Percentiles rank a stretch among this genome's conserved stretches.
Evolutionary conservation across 1,139 yeast species (phyloP).

Genomic region (Hansenula anomala): DNA sequence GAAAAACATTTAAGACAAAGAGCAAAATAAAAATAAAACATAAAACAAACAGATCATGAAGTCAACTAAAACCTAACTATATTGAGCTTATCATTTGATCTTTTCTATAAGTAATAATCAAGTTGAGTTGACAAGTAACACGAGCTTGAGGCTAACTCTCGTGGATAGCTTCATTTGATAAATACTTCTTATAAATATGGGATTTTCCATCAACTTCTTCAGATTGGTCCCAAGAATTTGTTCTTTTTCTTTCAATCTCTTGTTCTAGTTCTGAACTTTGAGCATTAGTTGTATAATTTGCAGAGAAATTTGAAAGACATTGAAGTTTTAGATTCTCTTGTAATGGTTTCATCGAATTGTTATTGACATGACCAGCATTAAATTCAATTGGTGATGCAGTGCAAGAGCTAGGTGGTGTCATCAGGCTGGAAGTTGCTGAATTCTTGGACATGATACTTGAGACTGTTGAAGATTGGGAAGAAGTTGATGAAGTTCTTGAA

Average conservation of each 20-base stretch:
- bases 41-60: too few relatives aligned
- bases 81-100: too few relatives aligned
- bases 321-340: not conserved
- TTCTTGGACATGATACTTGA: not conserved
- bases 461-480: conserved; percentile 1
- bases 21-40: too few relatives aligned
- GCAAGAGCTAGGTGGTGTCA: conserved; percentile 23
- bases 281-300: not conserved
- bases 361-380: not conserved
- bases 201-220: not conserved
- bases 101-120: too few relatives aligned
- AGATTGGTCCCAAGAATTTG: not conserved
- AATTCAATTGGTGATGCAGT: conserved; percentile 21
- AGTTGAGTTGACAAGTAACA: too few relatives aligned
- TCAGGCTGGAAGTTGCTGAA: conserved; percentile 9
- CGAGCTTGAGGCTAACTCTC: too few relatives aligned
- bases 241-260: conserved; percentile 1
- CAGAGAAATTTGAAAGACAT: conserved; percentile 2
- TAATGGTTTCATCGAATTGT: not conserved
- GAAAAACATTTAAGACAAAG: too few relatives aligned
- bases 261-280: not conserved
- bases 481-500: conserved; percentile 5
- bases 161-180: not conserved
- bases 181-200: not conserved
- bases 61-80: too few relatives aligned